Percentiles rank a stretch among this genome's conserved stretches.
These are phyloP conservation scores for Diaporthe ampelina DNA, from an alignment of 2,329 filamentous ascomycete species.

Conservation along the genomic window DNA sequence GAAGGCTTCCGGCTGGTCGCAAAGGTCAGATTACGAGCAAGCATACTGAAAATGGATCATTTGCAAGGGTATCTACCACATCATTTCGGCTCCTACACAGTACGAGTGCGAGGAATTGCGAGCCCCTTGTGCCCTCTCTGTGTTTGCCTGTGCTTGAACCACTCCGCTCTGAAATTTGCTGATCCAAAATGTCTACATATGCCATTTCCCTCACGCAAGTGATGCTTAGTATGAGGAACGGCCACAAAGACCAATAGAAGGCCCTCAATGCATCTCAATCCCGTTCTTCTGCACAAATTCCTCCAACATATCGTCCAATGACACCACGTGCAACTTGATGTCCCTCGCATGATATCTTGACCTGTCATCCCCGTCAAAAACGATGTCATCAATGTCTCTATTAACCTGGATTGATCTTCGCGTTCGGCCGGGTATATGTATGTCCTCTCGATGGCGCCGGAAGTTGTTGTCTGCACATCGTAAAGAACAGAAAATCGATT, in stretches of 20 bases:
- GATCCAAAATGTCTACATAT: not conserved
- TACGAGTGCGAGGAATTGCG: no score
- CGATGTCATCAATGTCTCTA: constrained; percentile 42
- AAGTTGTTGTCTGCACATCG: constrained; percentile 51
- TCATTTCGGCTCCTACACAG: no score
- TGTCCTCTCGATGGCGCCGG: constrained; percentile 49
- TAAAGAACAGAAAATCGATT: constrained; percentile 50
- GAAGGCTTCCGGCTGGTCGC: not conserved
- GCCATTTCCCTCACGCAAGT: not conserved
- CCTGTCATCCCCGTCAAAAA: constrained; percentile 36
- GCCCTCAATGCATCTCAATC: constrained; percentile 25
- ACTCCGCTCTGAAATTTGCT: not conserved
- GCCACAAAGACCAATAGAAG: not conserved
- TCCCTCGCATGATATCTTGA: constrained; percentile 45
- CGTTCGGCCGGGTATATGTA: constrained; percentile 49
- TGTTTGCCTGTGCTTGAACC: not conserved
- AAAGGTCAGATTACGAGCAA: not conserved
- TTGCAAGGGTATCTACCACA: not conserved
- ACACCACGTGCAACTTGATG: constrained; percentile 42
- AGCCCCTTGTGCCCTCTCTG: not conserved
- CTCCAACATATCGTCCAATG: constrained; percentile 42
- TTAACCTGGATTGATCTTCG: constrained; percentile 32
- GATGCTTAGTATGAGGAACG: not conserved
- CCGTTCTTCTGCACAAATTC: constrained; percentile 41
- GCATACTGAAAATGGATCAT: no score